Percentiles rank a stretch among this genome's conserved stretches.
These are phyloP conservation scores for Amesomyces nigricolor DNA, from an alignment of 2,329 filamentous ascomycete genomes.

Conservation along the genomic window DNA sequence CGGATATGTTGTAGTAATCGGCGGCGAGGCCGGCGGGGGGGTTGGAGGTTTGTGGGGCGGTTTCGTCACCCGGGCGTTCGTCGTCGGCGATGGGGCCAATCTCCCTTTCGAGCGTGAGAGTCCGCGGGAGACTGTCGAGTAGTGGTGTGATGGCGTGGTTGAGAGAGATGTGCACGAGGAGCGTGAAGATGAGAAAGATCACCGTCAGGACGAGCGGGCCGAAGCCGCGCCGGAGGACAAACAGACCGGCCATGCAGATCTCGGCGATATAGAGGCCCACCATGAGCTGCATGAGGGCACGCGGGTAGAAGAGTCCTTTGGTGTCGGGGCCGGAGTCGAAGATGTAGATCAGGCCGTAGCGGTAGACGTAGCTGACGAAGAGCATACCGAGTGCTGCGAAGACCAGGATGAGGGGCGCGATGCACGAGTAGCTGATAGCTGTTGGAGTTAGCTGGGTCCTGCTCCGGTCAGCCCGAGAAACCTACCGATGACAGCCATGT, in stretches of 20 bases:
- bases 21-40: conserved; percentile 24
- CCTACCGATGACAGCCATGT: conserved; percentile 63
- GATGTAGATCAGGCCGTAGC: conserved; percentile 82
- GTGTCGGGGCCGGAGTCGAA: conserved; percentile 76
- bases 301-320: conserved; percentile 80
- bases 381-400: conserved; percentile 73
- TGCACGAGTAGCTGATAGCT: conserved; percentile 73
- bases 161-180: conserved; percentile 70
- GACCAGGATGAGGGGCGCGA: conserved; percentile 74
- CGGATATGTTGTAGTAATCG: conserved; percentile 31
- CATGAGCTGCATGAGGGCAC: conserved; percentile 80
- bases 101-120: conserved; percentile 42
- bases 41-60: conserved; percentile 2
- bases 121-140: conserved; percentile 65
- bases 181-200: conserved; percentile 67
- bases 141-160: conserved; percentile 65
- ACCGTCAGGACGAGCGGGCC: conserved; percentile 72
- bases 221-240: conserved; percentile 60
- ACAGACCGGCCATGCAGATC: conserved; percentile 74
- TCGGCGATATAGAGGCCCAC: conserved; percentile 76
- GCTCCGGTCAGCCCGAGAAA: neutral
- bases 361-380: conserved; percentile 77
- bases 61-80: conserved; percentile 9
- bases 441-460: neutral
- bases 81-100: conserved; percentile 23